Percentiles rank a stretch among this genome's conserved stretches.
phyloP scores from a whole-genome alignment of 2,329 filamentous ascomycete genomes.

The Beauveria sp. region DNA sequence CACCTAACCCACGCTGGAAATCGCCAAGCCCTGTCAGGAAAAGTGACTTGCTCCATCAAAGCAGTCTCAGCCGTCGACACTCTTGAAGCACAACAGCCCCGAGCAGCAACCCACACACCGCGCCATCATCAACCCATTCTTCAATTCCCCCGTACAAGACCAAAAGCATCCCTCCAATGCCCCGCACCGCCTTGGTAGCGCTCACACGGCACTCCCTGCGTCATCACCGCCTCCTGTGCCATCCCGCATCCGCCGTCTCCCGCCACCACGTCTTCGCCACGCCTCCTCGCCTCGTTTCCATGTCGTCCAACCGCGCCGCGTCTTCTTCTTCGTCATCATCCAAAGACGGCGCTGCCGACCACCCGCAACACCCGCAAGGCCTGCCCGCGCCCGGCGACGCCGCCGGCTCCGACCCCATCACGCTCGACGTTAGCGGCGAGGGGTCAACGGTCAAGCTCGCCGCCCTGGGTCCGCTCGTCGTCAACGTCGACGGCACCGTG shows the following conservation, averaged over 20 bases:
- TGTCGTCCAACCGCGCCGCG: not conserved
- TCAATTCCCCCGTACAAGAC: not conserved
- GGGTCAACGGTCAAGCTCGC: conserved; percentile 49
- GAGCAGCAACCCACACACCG: not conserved
- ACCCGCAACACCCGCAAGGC: conserved; percentile 7
- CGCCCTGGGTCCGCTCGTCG: conserved; percentile 63
- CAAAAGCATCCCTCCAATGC: not conserved
- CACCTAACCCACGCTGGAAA: conserved; percentile 7
- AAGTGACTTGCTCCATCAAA: not conserved
- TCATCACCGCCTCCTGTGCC: not conserved
- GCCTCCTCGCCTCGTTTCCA: not conserved
- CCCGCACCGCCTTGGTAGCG: not conserved
- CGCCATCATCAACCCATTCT: not conserved
- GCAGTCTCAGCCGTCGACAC: not conserved
- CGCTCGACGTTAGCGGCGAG: conserved; percentile 26
- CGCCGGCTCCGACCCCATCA: conserved; percentile 14
- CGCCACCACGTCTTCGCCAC: not conserved
- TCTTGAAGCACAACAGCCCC: not conserved
- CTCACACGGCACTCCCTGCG: not conserved
- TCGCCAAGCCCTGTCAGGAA: not conserved
- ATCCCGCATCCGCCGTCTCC: not conserved
- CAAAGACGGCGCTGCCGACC: not conserved
- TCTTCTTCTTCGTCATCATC: not conserved
- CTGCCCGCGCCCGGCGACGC: conserved; percentile 21
- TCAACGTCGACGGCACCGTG: conserved; percentile 64